phyloP scores from a whole-genome alignment of 106 monocot species.

The Dendrobium catenatum region DNA sequence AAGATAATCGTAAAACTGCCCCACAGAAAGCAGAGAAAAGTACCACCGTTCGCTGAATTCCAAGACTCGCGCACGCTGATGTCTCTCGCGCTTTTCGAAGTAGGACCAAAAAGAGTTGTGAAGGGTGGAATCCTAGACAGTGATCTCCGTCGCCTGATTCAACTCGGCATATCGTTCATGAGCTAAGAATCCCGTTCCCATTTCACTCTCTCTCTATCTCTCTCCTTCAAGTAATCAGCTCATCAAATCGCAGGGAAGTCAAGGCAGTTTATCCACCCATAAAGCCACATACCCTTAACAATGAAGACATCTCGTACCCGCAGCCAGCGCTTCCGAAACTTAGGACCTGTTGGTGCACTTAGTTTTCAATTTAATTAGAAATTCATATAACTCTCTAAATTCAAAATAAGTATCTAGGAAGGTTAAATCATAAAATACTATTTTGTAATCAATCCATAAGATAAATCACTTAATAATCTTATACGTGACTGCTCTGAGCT shows the following conservation, averaged over 20 bases:
- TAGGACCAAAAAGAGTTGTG: conserved; percentile 43
- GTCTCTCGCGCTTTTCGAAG: conserved; percentile 25
- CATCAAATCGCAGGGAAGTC: too few relatives aligned
- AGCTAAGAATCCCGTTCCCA: conserved; percentile 70
- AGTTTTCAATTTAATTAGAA: too few relatives aligned
- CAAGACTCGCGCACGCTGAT: conserved; percentile 39
- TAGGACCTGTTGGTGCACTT: too few relatives aligned
- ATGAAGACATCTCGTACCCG: not conserved
- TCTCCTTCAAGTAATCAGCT: not conserved
- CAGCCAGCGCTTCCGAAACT: too few relatives aligned
- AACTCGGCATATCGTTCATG: conserved; percentile 59
- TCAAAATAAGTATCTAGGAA: too few relatives aligned
- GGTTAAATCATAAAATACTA: too few relatives aligned
- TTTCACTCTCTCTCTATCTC: conserved; percentile 2
- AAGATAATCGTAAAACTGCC: conserved; percentile 1
- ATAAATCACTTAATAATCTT: too few relatives aligned
- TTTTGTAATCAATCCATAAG: too few relatives aligned
- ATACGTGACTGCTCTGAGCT: too few relatives aligned
- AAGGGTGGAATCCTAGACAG: conserved; percentile 17
- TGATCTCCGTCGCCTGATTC: conserved; percentile 31
- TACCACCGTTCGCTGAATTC: conserved; percentile 51
- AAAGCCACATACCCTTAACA: too few relatives aligned
- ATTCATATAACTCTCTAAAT: too few relatives aligned
- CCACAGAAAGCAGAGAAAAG: not conserved
- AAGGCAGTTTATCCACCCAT: too few relatives aligned